These are phyloP conservation scores for Diaporthe sp. DNA, from an alignment of 2,329 filamentous ascomycete genomes.

Conservation along the genomic window DNA sequence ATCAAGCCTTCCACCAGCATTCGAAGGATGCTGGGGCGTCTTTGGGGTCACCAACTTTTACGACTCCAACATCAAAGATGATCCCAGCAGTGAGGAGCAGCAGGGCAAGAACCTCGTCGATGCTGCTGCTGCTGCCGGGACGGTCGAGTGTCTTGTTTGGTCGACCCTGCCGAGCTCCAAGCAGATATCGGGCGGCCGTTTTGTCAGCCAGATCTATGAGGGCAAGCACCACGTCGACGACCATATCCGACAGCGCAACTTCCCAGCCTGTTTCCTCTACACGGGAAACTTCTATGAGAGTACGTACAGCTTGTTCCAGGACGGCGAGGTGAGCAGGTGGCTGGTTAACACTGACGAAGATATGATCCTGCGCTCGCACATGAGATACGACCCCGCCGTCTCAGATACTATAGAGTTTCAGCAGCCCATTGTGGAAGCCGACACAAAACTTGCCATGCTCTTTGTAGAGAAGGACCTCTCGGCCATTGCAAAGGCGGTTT, in stretches of 20 bases:
- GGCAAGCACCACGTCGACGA: slow-evolving; percentile 38
- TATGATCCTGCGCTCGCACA: slow-evolving; percentile 36
- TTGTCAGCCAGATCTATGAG: slow-evolving; percentile 36
- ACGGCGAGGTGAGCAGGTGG: too few relatives aligned
- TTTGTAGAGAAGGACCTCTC: slow-evolving; percentile 40
- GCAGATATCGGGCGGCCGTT: slow-evolving; percentile 34
- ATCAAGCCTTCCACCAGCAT: slow-evolving; percentile 20
- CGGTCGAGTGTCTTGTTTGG: slow-evolving; percentile 38
- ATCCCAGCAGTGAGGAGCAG: slow-evolving; percentile 38
- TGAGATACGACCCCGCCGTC: slow-evolving; percentile 30
- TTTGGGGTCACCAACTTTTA: slow-evolving; percentile 40
- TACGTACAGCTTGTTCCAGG: background rate
- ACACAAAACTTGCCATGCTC: slow-evolving; percentile 40
- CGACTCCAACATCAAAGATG: slow-evolving; percentile 36
- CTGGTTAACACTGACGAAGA: background rate
- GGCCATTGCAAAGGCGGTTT: slow-evolving; percentile 34
- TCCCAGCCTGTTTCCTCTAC: slow-evolving; percentile 38
- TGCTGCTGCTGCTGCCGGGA: slow-evolving; percentile 29
- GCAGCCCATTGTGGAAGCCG: slow-evolving; percentile 35
- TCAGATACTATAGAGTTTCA: slow-evolving; percentile 34
- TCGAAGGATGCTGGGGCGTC: slow-evolving; percentile 38
- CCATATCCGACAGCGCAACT: slow-evolving; percentile 24
- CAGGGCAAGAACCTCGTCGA: slow-evolving; percentile 39
- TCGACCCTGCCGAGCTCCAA: slow-evolving; percentile 36
- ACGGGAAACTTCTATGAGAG: slow-evolving; percentile 39